Percentiles rank a stretch among this genome's conserved stretches.
Conservation (phyloP, 768 basidiomycete species). For the Cystobasidium onofrii region DNA sequence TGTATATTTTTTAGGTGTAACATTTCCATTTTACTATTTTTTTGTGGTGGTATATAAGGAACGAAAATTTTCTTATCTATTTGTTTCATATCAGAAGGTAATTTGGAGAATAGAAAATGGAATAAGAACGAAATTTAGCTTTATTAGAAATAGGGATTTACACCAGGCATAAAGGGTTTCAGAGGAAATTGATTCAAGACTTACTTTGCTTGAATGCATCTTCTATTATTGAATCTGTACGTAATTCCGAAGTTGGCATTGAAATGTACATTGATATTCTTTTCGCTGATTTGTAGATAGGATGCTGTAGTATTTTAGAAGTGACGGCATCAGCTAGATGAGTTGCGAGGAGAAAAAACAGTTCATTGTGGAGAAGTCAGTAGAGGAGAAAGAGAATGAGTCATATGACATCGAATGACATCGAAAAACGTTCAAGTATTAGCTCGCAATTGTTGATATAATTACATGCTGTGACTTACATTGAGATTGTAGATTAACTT, state of each 20-base stretch:
- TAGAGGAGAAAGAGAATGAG: too few relatives aligned
- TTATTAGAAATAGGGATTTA: too few relatives aligned
- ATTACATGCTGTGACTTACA: background rate
- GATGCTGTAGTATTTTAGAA: conserved; percentile 5
- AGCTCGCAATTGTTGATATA: too few relatives aligned
- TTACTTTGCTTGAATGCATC: conserved; percentile 18
- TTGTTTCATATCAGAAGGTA: background rate
- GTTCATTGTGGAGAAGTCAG: too few relatives aligned
- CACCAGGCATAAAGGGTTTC: too few relatives aligned
- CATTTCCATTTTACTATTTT: conserved; percentile 29
- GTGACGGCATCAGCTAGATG: conserved; percentile 30
- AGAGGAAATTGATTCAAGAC: too few relatives aligned
- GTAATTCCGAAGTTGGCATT: conserved; percentile 29
- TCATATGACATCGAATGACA: too few relatives aligned
- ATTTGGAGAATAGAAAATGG: too few relatives aligned
- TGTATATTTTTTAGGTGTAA: conserved; percentile 12
- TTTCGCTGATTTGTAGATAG: conserved; percentile 8
- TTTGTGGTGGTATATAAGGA: conserved; percentile 17
- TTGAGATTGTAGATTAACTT: conserved; percentile 13
- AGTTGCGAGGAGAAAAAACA: background rate
- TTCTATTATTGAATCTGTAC: conserved; percentile 26
- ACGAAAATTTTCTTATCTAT: conserved; percentile 27
- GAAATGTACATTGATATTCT: conserved; percentile 30
- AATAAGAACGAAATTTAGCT: too few relatives aligned
- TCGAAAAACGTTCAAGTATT: too few relatives aligned